Evolutionary conservation across 352 stramenopile species (phyloP).

Genomic region (Thalassiosira mediterranea): DNA sequence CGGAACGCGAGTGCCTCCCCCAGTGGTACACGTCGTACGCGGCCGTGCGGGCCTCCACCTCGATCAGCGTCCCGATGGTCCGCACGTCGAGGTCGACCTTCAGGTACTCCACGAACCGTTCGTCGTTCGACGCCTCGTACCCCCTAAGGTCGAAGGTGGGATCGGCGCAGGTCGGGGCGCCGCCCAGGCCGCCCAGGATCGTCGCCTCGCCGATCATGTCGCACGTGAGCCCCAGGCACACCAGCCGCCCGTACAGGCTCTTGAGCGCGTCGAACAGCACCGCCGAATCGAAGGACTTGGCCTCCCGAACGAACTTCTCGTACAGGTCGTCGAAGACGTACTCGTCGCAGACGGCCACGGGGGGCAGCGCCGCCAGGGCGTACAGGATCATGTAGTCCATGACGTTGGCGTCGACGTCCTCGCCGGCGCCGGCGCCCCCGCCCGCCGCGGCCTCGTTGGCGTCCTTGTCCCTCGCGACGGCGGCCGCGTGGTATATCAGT

Average conservation of each 20-base stretch:
- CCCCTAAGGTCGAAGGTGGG: conserved; percentile 10
- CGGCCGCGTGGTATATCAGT: conserved; percentile 58
- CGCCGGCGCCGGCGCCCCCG: not conserved
- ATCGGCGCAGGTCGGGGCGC: conserved; percentile 13
- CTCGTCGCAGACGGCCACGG: conserved; percentile 44
- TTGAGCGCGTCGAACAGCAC: conserved; percentile 10
- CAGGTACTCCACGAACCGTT: conserved; percentile 12
- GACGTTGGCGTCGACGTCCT: conserved; percentile 1
- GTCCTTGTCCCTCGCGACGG: conserved; percentile 1
- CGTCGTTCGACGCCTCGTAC: conserved; percentile 1
- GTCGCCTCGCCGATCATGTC: conserved; percentile 17
- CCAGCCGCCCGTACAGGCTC: conserved; percentile 13
- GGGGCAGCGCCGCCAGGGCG: conserved; percentile 41
- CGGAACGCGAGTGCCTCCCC: conserved; percentile 8
- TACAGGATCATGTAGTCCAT: conserved; percentile 55
- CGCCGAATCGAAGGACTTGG: not conserved
- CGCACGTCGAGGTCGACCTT: conserved; percentile 58
- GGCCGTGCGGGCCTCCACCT: conserved; percentile 44
- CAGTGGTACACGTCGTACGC: conserved; percentile 44
- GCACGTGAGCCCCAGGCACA: conserved; percentile 39
- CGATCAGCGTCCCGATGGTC: conserved; percentile 48
- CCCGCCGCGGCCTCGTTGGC: conserved; percentile 30
- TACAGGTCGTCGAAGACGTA: conserved; percentile 41
- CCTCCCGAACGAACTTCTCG: conserved; percentile 26
- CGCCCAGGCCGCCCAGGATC: not conserved